Percentiles rank a stretch among this genome's conserved stretches.
Conservation (phyloP, 192 early-diverging fungal species). For the Coemansia sp. region DNA sequence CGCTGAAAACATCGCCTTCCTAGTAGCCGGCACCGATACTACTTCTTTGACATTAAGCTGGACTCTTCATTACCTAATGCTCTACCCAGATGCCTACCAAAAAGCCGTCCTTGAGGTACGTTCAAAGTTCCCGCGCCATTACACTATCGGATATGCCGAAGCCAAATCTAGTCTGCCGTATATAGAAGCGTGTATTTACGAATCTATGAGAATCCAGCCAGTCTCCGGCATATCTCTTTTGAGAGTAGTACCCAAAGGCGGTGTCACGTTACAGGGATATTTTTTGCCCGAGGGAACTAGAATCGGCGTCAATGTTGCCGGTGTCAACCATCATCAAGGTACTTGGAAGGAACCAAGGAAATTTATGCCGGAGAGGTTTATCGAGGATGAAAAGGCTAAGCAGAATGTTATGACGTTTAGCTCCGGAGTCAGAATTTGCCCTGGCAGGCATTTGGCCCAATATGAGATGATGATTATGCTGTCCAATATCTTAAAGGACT, state of each 20-base stretch:
- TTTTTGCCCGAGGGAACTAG: conserved; percentile 34
- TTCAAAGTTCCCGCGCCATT: conserved; percentile 19
- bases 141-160: conserved; percentile 35
- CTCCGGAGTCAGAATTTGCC: conserved; percentile 39
- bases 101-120: conserved; percentile 37
- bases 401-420: conserved; percentile 30
- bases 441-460: conserved; percentile 34
- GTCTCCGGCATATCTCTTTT: conserved; percentile 25
- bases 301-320: conserved; percentile 21
- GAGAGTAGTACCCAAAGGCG: conserved; percentile 31
- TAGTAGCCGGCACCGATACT: conserved; percentile 50
- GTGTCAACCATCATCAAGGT: conserved; percentile 19
- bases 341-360: conserved; percentile 14
- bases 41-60: conserved; percentile 35
- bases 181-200: conserved; percentile 48
- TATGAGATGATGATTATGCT: conserved; percentile 31
- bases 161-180: conserved; percentile 38
- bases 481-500: conserved; percentile 31
- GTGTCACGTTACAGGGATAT: conserved; percentile 26
- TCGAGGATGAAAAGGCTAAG: conserved; percentile 3
- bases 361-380: conserved; percentile 47
- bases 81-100: conserved; percentile 23
- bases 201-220: conserved; percentile 35
- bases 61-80: conserved; percentile 38
- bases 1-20: conserved; percentile 26